Percentiles rank a stretch among this genome's conserved stretches.
Conservation (phyloP, 2,329 filamentous ascomycete species). For the Plectosphaerella plurivora region DNA sequence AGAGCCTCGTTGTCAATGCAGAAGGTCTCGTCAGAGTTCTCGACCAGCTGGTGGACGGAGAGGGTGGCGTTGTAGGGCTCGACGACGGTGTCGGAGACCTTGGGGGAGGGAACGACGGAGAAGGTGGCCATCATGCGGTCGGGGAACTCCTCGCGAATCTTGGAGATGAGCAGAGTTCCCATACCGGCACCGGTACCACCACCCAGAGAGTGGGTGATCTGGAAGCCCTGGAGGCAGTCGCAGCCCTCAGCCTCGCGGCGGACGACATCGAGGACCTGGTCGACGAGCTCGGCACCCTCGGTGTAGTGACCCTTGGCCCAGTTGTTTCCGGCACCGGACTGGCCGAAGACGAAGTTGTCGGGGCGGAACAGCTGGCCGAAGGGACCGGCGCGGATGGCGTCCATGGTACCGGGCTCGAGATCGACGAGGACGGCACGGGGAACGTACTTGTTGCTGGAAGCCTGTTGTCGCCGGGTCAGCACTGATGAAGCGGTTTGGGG, state of each 20-base stretch:
- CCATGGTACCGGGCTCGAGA: constrained; percentile 99
- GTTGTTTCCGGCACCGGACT: constrained; percentile 99
- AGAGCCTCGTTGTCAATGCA: constrained; percentile 99
- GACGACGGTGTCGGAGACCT: constrained; percentile 99
- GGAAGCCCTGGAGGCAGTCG: constrained; percentile 99
- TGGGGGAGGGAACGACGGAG: constrained; percentile 97
- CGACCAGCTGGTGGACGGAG: constrained; percentile 97
- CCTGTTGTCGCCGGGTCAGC: constrained; percentile 45
- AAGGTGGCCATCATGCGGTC: constrained; percentile 99
- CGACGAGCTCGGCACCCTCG: constrained; percentile 97
- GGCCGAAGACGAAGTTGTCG: constrained; percentile 99
- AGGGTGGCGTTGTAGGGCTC: constrained; percentile 99
- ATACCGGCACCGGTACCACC: constrained; percentile 99
- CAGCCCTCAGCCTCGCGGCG: constrained; percentile 98
- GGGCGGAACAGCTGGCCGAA: constrained; percentile 99
- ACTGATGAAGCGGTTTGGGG: background rate
- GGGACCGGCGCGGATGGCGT: constrained; percentile 94
- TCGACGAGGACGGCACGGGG: constrained; percentile 99
- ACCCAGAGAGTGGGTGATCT: constrained; percentile 99
- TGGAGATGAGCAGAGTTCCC: constrained; percentile 99
- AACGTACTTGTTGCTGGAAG: constrained; percentile 97
- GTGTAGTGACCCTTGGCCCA: constrained; percentile 99
- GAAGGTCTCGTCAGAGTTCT: constrained; percentile 99
- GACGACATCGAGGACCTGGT: constrained; percentile 97
- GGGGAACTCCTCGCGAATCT: constrained; percentile 99